Base-by-base conservation (phyloP, 2,329 filamentous ascomycete species). In the Colletotrichum noveboracense region DNA sequence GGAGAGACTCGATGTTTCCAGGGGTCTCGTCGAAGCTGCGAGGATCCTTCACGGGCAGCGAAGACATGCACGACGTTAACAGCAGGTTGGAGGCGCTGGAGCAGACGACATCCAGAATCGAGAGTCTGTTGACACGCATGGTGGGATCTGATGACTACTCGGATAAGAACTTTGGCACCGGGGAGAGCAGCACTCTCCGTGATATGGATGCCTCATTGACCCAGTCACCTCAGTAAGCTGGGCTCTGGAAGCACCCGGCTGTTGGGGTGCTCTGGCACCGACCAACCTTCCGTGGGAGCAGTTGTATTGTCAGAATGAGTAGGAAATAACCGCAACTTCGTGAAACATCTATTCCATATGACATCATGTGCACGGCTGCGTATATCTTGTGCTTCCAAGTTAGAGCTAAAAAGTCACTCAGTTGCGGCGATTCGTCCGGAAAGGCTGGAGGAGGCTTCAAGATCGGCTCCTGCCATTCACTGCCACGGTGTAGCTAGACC, bases 1-100 rank as follows among this genome's bases (percentile, higher is more conserved):
- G 90, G 43, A 85, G 90, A 62, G 90, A 92, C 82, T 92, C 90
- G 52, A 90, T 91, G 76, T 91, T 90, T 74, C 90, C 89, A 0
- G 87, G 88, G 1, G 82, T 91, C 16, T 81, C 85, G 38, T 86
- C 88, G 66, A 90, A 91, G 81, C 81, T 92, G 76, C 86, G 87
- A 30, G 84, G 85, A 2, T 87, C 89, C 8, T 84, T 91, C 73
- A 83, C 85, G 34, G 88, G 89, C 32, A 83, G 85, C 14, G 84
- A 87, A 48, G 89, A 88, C 70, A 81, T 85, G 21, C 86, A 85
- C 14, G 85, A 86, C n/a, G 81, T 91, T 62, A 80, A 83, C 1
- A 80, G 81, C 28, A 85, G 89, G 64, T 79, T 92, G 38, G 86
- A 85, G 43, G 83, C 84, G 9, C 85, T 93, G 78, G 91, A 92